Evolutionary conservation across 345 rosid genomes (phyloP), one percentile per base, ranked within the genome.

Genomic region (Trapa bicornis): DNA sequence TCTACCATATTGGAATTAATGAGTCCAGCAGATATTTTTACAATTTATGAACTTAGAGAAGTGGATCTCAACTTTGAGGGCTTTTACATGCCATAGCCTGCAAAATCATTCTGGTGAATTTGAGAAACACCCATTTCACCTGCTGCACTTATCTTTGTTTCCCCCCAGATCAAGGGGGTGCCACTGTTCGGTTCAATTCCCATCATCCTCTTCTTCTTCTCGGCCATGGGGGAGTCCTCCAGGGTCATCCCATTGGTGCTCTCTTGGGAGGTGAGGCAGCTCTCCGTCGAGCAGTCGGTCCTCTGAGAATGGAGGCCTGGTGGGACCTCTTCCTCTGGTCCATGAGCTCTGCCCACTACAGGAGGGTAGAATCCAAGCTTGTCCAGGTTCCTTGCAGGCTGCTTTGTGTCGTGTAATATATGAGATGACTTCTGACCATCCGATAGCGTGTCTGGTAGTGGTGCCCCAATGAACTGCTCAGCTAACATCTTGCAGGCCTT

Each of bases 401-500:
- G 60, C 60, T 54, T 54, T n/a, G 60, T 22, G 5, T 54, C 35
- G 5, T 54, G 29, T 6, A 22, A 3, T n/a, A 54, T 8, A 33
- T 54, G 60, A 17, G 33, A n/a, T n/a, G 60, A 54, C 33, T 54
- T 54, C 35, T 54, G 60, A n/a, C 60, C 32, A 41, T 41, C 43
- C 0, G 43, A 41, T 41, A 41, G 7, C 7, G 43, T 41, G 33
- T n/a, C 33, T 81, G 45, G 72, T 57, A 77, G 71, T 56, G 82
- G 45, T 56, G 73, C 74, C 37, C 85, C 84, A 3, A 86, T 76
- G 73, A 82, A 75, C 56, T 86, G 92, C 70, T 81, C 84, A 0
- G 86, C 84, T 22, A 86, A 84, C 83, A 86, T 81, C 83, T 79
- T 82, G 71, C 88, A 86, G 57, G 92, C 84, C 73, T 81, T 78